phyloP scores from a whole-genome alignment of 2,329 filamentous ascomycete genomes.

The Fusarium setosum region DNA sequence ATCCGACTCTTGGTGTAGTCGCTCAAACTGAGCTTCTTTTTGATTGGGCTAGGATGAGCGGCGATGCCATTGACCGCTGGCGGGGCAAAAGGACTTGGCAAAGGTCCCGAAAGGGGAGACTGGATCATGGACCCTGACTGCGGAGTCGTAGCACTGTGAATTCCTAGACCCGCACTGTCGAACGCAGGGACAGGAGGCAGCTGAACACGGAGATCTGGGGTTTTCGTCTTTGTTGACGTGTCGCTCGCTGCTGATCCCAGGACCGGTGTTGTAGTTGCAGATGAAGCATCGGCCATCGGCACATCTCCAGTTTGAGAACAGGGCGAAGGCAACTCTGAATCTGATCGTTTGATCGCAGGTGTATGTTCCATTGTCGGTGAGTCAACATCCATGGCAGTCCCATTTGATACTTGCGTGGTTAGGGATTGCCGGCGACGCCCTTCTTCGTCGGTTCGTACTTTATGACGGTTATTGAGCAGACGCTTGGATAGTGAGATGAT shows the following conservation, averaged over 20 bases:
- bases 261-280: constrained; percentile 40
- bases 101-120: constrained; percentile 62
- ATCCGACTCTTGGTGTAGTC: constrained; percentile 72
- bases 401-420: constrained; percentile 39
- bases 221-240: constrained; percentile 49
- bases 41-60: constrained; percentile 68
- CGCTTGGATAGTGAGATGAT: constrained; percentile 66
- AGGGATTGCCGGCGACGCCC: constrained; percentile 46
- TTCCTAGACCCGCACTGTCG: constrained; percentile 50
- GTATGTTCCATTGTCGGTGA: constrained; percentile 49
- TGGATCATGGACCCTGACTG: constrained; percentile 58
- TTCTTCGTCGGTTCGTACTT: constrained; percentile 54
- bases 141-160: constrained; percentile 56
- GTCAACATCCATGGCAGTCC: constrained; percentile 55
- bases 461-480: constrained; percentile 61
- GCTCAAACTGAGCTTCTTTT: constrained; percentile 75
- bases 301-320: constrained; percentile 39
- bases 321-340: constrained; percentile 39
- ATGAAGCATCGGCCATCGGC: constrained; percentile 46
- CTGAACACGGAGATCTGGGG: constrained; percentile 64
- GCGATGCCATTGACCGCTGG: constrained; percentile 55
- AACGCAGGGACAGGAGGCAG: constrained; percentile 67
- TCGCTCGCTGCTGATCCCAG: constrained; percentile 26
- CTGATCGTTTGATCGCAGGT: constrained; percentile 26
- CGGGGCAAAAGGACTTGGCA: constrained; percentile 56